A percentile compares a stretch with the other conserved stretches of the same genome.
Evolutionary conservation across 179 eudicot species (phyloP).

Genomic region (Gypsophila paniculata): DNA sequence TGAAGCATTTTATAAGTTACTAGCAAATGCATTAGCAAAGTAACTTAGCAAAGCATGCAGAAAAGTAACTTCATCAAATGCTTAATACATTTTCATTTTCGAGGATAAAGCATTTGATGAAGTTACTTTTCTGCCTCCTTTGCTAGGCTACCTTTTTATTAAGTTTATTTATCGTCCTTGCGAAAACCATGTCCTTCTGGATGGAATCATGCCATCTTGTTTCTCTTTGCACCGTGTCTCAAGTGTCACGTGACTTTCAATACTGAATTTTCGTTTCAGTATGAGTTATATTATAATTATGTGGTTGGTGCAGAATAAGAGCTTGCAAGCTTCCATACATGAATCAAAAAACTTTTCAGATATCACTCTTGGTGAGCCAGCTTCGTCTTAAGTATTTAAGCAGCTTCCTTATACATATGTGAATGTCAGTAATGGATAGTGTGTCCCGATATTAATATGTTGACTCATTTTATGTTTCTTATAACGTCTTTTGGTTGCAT

Average conservation of each 20-base stretch:
- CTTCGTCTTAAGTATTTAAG: slow-evolving; percentile 12
- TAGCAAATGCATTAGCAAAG: too few species aligned
- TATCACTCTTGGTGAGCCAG: slow-evolving; percentile 51
- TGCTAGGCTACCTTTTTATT: neutral
- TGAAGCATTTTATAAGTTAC: neutral
- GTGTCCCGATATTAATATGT: neutral
- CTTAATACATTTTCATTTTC: neutral
- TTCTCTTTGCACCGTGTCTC: neutral
- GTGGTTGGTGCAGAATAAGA: slow-evolving; percentile 51
- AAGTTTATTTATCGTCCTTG: slow-evolving; percentile 7
- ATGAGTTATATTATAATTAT: slow-evolving; percentile 18
- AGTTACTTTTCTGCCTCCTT: slow-evolving; percentile 8
- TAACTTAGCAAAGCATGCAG: neutral
- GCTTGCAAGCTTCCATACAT: slow-evolving; percentile 56
- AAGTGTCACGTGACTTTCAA: neutral
- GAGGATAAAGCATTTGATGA: neutral
- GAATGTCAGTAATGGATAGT: neutral
- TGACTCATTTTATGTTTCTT: slow-evolving; percentile 9
- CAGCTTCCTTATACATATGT: slow-evolving; percentile 3
- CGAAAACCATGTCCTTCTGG: neutral
- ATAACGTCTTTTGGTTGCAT: slow-evolving; percentile 10
- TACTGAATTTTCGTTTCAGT: slow-evolving; percentile 2
- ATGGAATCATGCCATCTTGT: neutral
- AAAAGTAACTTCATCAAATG: too few species aligned
- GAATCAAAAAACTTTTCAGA: slow-evolving; percentile 65